Evolutionary conservation across 805 yeast species (phyloP), one percentile per base, ranked within the genome.

Genomic region (Saccharomycopsis schoenii): DNA sequence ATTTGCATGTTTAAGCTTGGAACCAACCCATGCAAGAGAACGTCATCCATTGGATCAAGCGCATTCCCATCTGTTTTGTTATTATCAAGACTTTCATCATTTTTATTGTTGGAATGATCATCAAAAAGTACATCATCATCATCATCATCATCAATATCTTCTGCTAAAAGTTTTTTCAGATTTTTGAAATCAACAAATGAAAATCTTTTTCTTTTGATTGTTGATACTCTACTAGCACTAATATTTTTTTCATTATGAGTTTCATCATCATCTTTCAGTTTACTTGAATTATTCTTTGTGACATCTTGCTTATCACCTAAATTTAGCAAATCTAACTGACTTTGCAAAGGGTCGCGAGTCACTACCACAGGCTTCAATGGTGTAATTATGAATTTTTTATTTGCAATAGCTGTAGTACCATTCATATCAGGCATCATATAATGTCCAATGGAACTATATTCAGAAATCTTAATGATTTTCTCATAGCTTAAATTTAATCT

Each of bases 341-440:
- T 47, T 47, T 47, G 52, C 25, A 47, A 24, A 10, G 34, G 34
- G 21, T 47, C 52, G 21, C 8, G 29, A 12, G 4, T 19, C 21
- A 4, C 9, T 8, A 12, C 15, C 21, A 17, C 2, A 4, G 52
- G 34, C 21, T 43, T 61, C 17, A 63, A 59, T 12, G 65, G 59
- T 11, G 61, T 61, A 17, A 63, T 61, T 8, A 61, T 29, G 24
- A 63, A 61, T 34, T 57, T 58, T 51, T 60, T 56, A 37, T 57
- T 59, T 34, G 59, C 59, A 12, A 63, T 61, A 5, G 65, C 64
- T 15, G 58, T 59, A 17, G 64, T 47, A 8, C 65, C 65, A 56
- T 61, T 59, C 65, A 63, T 63, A 43, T 63, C 62, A 15, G 65
- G 65, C 65, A 63, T 63, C 58, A 59, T 17, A 42, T 51, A 63